Conservation (phyloP, 2,329 filamentous ascomycete genomes). For the Emericellopsis atlantica region DNA sequence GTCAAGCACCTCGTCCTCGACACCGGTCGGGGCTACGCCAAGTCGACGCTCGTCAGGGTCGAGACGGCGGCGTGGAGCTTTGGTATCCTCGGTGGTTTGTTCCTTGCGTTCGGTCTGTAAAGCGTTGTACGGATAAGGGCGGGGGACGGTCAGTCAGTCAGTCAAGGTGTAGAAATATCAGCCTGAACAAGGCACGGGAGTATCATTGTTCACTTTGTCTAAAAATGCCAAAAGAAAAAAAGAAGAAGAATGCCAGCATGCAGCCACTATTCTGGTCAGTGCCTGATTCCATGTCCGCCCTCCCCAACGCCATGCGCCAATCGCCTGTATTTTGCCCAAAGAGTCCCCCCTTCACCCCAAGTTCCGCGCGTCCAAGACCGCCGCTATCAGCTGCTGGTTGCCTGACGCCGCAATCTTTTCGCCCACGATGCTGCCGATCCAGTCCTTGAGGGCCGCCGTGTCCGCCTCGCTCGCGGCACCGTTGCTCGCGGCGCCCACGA, state of each 20-base stretch:
- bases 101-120: slow-evolving; percentile 36
- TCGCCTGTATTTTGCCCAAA: background rate
- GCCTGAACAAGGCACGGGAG: background rate
- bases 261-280: background rate
- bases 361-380: slow-evolving; percentile 41
- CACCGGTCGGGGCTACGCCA: slow-evolving; percentile 34
- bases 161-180: slow-evolving; percentile 1
- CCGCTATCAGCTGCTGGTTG: slow-evolving; percentile 33
- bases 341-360: slow-evolving; percentile 25
- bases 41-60: slow-evolving; percentile 28
- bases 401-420: slow-evolving; percentile 29
- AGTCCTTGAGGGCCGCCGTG: slow-evolving; percentile 34
- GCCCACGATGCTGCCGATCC: slow-evolving; percentile 42
- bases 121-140: background rate
- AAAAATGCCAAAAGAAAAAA: no score
- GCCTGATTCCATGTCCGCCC: background rate
- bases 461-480: slow-evolving; percentile 21
- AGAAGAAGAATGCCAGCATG: no score
- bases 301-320: slow-evolving; percentile 13
- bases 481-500: slow-evolving; percentile 27
- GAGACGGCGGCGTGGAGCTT: slow-evolving; percentile 37
- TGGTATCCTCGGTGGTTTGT: slow-evolving; percentile 26
- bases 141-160: slow-evolving; percentile 1
- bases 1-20: slow-evolving; percentile 42
- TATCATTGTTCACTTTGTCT: no score